A percentile compares a stretch with the other conserved stretches of the same genome.
Conservation (phyloP, 2,329 filamentous ascomycete species). For the Fusarium palustre region DNA sequence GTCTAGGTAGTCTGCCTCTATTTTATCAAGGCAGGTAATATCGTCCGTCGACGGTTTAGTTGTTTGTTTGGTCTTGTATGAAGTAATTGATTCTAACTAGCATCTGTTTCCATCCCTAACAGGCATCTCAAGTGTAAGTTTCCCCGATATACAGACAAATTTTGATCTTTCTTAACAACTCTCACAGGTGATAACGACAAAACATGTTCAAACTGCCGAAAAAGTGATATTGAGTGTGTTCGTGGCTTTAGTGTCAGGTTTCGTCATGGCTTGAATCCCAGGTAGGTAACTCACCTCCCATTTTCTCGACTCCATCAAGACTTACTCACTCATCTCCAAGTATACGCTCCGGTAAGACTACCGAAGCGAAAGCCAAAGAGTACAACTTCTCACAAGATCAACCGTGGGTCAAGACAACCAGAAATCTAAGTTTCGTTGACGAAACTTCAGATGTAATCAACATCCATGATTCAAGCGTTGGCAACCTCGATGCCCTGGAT, state of each 20-base stretch:
- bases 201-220: slow-evolving; percentile 46
- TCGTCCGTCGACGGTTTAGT: neutral
- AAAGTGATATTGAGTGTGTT: slow-evolving; percentile 44
- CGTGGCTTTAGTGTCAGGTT: slow-evolving; percentile 48
- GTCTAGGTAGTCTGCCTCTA: slow-evolving; percentile 18
- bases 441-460: slow-evolving; percentile 48
- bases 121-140: slow-evolving; percentile 45
- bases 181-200: slow-evolving; percentile 38
- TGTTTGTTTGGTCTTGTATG: neutral
- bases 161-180: neutral
- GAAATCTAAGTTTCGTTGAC: slow-evolving; percentile 47
- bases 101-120: neutral
- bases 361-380: slow-evolving; percentile 32
- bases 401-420: slow-evolving; percentile 47
- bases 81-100: slow-evolving; percentile 15
- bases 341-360: slow-evolving; percentile 33
- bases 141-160: too few relatives aligned
- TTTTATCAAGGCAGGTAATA: slow-evolving; percentile 15
- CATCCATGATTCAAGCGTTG: slow-evolving; percentile 41
- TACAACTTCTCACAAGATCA: slow-evolving; percentile 46
- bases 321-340: slow-evolving; percentile 22
- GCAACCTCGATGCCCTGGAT: slow-evolving; percentile 29
- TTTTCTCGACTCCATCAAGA: too few relatives aligned
- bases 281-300: slow-evolving; percentile 16
- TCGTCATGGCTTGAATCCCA: slow-evolving; percentile 47